These are phyloP conservation scores for Phalaenopsis hybrid DNA, from an alignment of 116 monocot genomes.

Conservation along the genomic window DNA sequence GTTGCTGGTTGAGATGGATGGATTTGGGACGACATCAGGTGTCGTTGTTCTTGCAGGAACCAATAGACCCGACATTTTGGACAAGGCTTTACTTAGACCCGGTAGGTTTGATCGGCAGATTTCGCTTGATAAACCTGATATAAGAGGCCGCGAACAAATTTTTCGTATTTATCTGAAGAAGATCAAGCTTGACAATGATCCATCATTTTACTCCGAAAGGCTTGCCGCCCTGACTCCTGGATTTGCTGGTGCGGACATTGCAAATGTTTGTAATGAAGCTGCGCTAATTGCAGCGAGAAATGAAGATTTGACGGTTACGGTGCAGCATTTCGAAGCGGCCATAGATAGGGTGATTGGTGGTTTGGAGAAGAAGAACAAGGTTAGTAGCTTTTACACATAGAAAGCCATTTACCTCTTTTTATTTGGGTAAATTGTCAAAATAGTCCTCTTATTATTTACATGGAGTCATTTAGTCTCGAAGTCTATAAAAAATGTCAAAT, in stretches of 20 bases:
- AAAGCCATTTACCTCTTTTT: not conserved
- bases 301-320: constrained; percentile 57
- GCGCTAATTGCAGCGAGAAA: constrained; percentile 84
- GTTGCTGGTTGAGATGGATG: constrained; percentile 99
- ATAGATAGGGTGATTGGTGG: constrained; percentile 97
- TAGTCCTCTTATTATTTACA: too few species aligned
- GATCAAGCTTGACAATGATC: constrained; percentile 80
- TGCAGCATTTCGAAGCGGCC: constrained; percentile 93
- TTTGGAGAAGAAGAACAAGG: constrained; percentile 99
- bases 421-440: not conserved
- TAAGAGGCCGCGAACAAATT: constrained; percentile 95
- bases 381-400: constrained; percentile 3
- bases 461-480: too few species aligned
- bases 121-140: constrained; percentile 91
- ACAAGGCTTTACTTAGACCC: constrained; percentile 91
- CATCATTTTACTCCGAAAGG: constrained; percentile 83
- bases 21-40: constrained; percentile 93
- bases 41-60: constrained; percentile 98
- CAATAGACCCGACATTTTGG: constrained; percentile 93
- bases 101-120: constrained; percentile 99
- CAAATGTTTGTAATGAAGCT: constrained; percentile 97
- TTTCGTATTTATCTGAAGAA: constrained; percentile 91
- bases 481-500: too few species aligned
- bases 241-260: constrained; percentile 99
- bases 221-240: constrained; percentile 99